A percentile compares a stretch with the other conserved stretches of the same genome.
Conservation (phyloP, 1,284 basidiomycete genomes). For the Meira nashicola region DNA sequence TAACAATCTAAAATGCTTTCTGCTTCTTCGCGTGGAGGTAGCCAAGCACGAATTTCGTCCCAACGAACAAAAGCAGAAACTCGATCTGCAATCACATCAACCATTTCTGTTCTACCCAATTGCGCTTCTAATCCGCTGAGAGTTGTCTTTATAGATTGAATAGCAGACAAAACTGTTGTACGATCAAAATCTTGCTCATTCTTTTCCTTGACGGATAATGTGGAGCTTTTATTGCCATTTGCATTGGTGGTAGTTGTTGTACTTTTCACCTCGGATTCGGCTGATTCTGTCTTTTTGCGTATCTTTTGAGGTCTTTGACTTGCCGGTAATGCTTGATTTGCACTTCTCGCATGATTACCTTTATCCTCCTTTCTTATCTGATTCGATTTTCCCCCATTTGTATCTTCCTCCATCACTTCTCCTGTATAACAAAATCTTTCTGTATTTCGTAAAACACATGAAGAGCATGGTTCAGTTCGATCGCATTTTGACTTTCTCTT, state of each 20-base stretch:
- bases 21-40: conserved; percentile 1
- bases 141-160: background rate
- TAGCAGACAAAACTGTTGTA: background rate
- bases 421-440: background rate
- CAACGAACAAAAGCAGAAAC: background rate
- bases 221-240: background rate
- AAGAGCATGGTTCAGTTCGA: conserved; percentile 5
- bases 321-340: background rate
- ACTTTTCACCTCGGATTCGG: background rate
- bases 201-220: background rate
- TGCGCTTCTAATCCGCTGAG: background rate
- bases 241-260: background rate
- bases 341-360: background rate
- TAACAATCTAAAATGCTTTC: conserved; percentile 5
- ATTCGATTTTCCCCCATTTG: background rate
- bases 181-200: background rate
- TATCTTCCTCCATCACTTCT: background rate
- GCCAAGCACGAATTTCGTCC: background rate
- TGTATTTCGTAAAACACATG: background rate
- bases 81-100: background rate
- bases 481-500: conserved; percentile 4
- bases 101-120: background rate
- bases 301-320: background rate
- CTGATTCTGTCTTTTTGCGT: conserved; percentile 6
- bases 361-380: background rate